phyloP scores from a whole-genome alignment of 2,329 filamentous ascomycete species.

The Tricladium varicosporioides region DNA sequence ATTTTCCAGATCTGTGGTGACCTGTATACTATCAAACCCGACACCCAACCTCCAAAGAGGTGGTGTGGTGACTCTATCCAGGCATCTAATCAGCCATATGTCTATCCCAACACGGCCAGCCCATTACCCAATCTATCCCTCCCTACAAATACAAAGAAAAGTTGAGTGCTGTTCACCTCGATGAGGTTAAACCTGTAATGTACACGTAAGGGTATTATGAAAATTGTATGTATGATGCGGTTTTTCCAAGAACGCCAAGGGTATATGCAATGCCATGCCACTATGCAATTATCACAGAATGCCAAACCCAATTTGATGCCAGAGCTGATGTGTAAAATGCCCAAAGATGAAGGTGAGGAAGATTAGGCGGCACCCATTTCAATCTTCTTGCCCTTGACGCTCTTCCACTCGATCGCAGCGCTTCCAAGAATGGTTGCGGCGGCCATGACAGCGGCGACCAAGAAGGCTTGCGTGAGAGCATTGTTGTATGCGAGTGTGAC shows the following conservation, averaged over 20 bases:
- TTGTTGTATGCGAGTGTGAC: slow-evolving; percentile 61
- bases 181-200: not conserved
- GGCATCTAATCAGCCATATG: not conserved
- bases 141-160: not conserved
- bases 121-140: not conserved
- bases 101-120: not conserved
- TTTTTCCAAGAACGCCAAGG: not conserved
- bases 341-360: not conserved
- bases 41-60: too few species aligned
- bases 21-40: too few species aligned
- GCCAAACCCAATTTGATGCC: not conserved
- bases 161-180: not conserved
- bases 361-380: slow-evolving; percentile 29
- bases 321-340: not conserved
- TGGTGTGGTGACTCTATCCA: not conserved
- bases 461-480: slow-evolving; percentile 52
- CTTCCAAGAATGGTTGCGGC: slow-evolving; percentile 44
- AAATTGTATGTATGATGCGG: not conserved
- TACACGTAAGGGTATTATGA: not conserved
- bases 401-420: slow-evolving; percentile 50
- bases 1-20: too few species aligned
- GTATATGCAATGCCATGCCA: not conserved
- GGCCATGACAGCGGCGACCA: slow-evolving; percentile 50
- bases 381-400: slow-evolving; percentile 45
- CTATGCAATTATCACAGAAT: not conserved